Percentiles rank a stretch among this genome's conserved stretches.
Conservation (phyloP, 1,139 yeast species). For the Saccharomyces hybrid region DNA sequence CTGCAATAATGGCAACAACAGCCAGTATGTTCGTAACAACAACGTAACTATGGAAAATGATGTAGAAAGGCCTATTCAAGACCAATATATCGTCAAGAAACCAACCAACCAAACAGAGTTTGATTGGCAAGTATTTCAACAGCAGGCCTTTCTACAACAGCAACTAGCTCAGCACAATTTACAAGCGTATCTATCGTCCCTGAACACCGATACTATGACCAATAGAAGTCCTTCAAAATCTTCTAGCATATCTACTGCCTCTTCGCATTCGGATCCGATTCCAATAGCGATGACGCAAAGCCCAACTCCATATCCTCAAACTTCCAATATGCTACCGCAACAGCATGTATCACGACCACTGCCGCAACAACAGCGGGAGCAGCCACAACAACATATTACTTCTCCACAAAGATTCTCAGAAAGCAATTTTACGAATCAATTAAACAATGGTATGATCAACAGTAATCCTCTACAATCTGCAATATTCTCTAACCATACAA, state of each 20-base stretch:
- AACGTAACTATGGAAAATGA: neutral
- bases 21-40: neutral
- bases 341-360: neutral
- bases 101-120: slow-evolving; percentile 30
- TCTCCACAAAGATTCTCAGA: neutral
- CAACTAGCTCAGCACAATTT: slow-evolving; percentile 30
- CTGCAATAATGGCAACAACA: neutral
- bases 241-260: neutral
- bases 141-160: slow-evolving; percentile 31
- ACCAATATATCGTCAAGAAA: slow-evolving; percentile 27
- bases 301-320: neutral
- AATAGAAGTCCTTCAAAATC: slow-evolving; percentile 1
- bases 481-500: neutral
- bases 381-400: neutral
- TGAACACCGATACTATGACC: slow-evolving; percentile 9
- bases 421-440: neutral
- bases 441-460: neutral
- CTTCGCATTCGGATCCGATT: neutral
- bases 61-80: neutral
- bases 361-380: neutral
- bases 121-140: slow-evolving; percentile 30
- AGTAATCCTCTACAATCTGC: neutral
- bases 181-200: slow-evolving; percentile 27
- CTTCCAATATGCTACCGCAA: neutral
- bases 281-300: neutral